Evolutionary conservation across 129 eudicot species (phyloP).

Genomic region (Erigeron canadensis): DNA sequence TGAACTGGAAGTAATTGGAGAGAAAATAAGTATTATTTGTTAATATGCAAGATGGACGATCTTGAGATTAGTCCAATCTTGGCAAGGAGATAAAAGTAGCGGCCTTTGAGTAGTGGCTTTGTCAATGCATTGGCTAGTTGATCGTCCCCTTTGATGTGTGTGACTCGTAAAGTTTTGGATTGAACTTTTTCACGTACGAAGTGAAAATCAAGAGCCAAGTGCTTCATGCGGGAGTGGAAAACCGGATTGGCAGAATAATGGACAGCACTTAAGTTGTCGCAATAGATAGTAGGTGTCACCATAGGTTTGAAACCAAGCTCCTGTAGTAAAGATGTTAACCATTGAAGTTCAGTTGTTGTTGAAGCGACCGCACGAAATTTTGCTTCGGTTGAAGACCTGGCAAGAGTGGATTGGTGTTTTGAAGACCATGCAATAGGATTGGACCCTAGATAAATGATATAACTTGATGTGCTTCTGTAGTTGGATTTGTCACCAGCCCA

Average conservation of each 20-base stretch:
- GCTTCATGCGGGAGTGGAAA: neutral
- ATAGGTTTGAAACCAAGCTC: neutral
- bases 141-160: neutral
- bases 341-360: neutral
- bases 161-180: neutral
- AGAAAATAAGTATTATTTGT: too few relatives aligned
- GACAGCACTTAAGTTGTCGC: neutral
- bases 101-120: neutral
- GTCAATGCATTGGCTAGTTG: neutral
- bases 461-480: neutral
- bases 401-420: neutral
- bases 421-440: neutral
- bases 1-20: too few relatives aligned
- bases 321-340: neutral
- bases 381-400: neutral
- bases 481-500: too few relatives aligned
- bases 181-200: neutral
- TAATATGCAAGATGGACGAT: neutral
- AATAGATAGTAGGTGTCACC: neutral
- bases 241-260: neutral
- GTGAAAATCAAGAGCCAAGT: neutral
- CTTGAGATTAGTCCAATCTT: neutral
- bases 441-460: neutral
- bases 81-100: neutral
- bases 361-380: neutral